Conservation (phyloP, 345 rosid genomes). For the Cardiospermum halicacabum region DNA sequence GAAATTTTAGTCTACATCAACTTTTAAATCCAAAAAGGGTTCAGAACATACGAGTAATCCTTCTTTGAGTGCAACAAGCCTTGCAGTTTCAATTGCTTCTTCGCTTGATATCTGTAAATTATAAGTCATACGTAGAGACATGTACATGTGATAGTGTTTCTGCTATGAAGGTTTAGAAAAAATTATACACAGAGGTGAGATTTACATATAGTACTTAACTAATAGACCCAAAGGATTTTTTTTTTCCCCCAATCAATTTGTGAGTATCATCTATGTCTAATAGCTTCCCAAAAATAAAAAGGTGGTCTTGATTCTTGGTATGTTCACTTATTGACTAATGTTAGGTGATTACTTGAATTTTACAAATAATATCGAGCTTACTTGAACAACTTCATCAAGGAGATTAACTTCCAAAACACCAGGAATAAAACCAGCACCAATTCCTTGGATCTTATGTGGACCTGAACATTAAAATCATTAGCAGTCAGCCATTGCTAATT, state of each 20-base stretch:
- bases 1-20: not conserved
- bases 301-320: not conserved
- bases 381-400: slow-evolving; percentile 82
- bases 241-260: not conserved
- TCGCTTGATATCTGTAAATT: slow-evolving; percentile 56
- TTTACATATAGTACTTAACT: too few species aligned
- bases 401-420: slow-evolving; percentile 67
- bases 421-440: slow-evolving; percentile 91
- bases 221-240: not conserved
- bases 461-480: slow-evolving; percentile 34
- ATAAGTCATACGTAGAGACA: not conserved
- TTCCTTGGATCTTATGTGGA: slow-evolving; percentile 95
- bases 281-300: not conserved
- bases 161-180: too few species aligned
- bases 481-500: slow-evolving; percentile 5
- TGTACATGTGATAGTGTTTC: not conserved
- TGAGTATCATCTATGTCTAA: not conserved
- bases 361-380: slow-evolving; percentile 24
- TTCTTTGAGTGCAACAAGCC: slow-evolving; percentile 71
- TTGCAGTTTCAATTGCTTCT: slow-evolving; percentile 83
- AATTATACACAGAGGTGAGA: too few species aligned
- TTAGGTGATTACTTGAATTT: too few species aligned
- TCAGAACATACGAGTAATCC: slow-evolving; percentile 67
- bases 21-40: not conserved
- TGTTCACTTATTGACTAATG: not conserved